These are phyloP conservation scores for Rhizopogon rudus DNA, from an alignment of 768 basidiomycete species.

Conservation along the genomic window DNA sequence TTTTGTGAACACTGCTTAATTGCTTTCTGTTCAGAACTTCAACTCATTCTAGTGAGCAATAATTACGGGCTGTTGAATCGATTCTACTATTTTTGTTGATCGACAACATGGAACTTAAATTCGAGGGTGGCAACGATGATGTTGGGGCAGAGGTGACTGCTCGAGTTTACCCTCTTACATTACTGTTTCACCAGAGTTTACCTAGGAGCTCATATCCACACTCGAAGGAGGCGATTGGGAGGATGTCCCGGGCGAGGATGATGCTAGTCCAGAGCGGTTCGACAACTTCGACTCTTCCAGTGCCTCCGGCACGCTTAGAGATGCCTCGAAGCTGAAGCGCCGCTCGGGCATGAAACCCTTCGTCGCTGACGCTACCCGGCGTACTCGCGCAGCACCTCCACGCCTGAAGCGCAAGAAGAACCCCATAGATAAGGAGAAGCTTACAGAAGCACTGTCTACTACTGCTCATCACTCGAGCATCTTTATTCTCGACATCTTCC, in stretches of 20 bases:
- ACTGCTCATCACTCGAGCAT: slow-evolving; percentile 22
- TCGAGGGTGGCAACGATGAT: neutral
- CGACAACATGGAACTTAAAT: neutral
- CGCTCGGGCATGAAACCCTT: neutral
- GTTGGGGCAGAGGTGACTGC: neutral
- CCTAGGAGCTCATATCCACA: neutral
- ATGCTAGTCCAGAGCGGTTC: neutral
- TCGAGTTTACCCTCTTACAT: neutral
- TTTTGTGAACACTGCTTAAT: too few species aligned
- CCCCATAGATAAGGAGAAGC: slow-evolving; percentile 18
- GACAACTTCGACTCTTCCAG: neutral
- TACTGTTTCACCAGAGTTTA: neutral
- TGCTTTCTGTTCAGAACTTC: neutral
- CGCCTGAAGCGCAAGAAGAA: slow-evolving; percentile 26
- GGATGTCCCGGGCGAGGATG: neutral
- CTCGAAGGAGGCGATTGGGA: neutral
- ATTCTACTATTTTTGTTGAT: neutral
- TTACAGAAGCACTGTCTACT: slow-evolving; percentile 16
- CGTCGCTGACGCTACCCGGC: neutral
- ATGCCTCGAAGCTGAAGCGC: neutral
- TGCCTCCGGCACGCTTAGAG: neutral
- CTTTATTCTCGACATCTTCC: slow-evolving; percentile 47
- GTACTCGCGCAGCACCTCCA: slow-evolving; percentile 7
- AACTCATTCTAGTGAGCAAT: too few species aligned
- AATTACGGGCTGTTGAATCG: neutral